These are phyloP conservation scores for Phlyctochytrium planicorne DNA, from an alignment of 192 early-diverging fungal genomes.

Conservation along the genomic window DNA sequence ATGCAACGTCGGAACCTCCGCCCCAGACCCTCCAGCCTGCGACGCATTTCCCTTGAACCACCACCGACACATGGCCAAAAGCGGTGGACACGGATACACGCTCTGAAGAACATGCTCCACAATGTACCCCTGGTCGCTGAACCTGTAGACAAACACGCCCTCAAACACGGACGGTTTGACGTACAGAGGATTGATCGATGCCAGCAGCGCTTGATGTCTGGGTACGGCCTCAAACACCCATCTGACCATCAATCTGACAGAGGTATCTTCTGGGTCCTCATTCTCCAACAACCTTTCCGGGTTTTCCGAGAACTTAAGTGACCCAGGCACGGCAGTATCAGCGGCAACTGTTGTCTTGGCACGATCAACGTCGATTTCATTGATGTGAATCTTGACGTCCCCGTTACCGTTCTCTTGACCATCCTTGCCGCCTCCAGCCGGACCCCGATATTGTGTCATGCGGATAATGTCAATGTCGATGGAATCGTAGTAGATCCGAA, in stretches of 20 bases:
- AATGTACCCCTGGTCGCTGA: neutral
- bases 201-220: neutral
- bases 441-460: neutral
- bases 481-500: neutral
- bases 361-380: no score
- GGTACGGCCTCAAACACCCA: neutral
- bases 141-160: neutral
- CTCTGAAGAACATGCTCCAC: neutral
- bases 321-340: neutral
- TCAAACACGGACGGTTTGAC: neutral
- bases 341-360: neutral
- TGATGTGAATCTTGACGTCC: no score
- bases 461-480: neutral
- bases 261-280: neutral
- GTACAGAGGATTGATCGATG: neutral
- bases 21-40: neutral
- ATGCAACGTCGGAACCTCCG: slow-evolving; percentile 2
- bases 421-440: neutral
- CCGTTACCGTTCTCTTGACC: neutral
- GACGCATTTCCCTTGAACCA: neutral
- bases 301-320: neutral
- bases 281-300: no score
- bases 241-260: neutral
- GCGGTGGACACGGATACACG: slow-evolving; percentile 1
- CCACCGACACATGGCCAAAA: neutral